Conservation (phyloP, 345 rosid genomes). For the Cardiospermum halicacabum region DNA sequence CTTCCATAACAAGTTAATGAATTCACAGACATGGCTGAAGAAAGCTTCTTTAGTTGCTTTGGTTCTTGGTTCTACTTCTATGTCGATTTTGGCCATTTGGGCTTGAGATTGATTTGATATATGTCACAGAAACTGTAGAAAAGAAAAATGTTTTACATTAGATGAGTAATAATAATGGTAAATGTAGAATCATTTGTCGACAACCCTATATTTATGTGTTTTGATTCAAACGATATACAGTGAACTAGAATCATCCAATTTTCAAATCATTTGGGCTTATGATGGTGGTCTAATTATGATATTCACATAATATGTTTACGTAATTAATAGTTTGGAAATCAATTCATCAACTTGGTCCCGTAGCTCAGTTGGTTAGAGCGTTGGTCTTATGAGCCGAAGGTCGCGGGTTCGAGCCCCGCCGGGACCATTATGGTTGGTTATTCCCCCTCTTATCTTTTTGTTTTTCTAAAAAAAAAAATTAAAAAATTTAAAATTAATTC, state of each 20-base stretch:
- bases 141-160: neutral
- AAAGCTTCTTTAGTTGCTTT: slow-evolving; percentile 68
- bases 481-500: too few species aligned
- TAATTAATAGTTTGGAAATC: neutral
- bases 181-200: neutral
- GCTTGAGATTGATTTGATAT: slow-evolving; percentile 33
- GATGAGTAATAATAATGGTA: neutral
- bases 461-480: too few species aligned
- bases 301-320: too few species aligned
- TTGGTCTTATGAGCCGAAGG: slow-evolving; percentile 99
- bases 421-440: slow-evolving; percentile 38
- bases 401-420: slow-evolving; percentile 96
- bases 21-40: slow-evolving; percentile 54
- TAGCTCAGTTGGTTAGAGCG: slow-evolving; percentile 99
- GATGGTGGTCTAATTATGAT: too few species aligned
- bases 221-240: too few species aligned
- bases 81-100: slow-evolving; percentile 97
- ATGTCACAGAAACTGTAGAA: neutral
- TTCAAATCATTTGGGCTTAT: too few species aligned
- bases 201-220: too few species aligned
- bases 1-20: slow-evolving; percentile 86
- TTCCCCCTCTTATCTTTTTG: neutral
- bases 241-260: too few species aligned
- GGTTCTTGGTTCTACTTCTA: slow-evolving; percentile 63
- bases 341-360: slow-evolving; percentile 48